A percentile compares a stretch with the other conserved stretches of the same genome.
Conservation (phyloP, 2,329 filamentous ascomycete genomes). For the Calonectria honghensis region DNA sequence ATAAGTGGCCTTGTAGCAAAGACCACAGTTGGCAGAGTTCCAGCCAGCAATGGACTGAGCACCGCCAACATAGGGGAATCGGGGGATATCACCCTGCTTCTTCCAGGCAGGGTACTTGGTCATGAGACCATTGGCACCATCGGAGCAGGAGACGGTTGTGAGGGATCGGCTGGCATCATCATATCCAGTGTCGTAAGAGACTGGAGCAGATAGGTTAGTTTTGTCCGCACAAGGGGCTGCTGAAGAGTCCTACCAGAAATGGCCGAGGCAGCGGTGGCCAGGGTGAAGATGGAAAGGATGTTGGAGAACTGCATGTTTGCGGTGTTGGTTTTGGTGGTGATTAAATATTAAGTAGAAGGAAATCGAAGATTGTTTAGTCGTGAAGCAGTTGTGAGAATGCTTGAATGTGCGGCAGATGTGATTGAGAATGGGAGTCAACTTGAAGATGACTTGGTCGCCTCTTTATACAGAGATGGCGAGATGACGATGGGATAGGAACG, state of each 20-base stretch:
- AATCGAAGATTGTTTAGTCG: background rate
- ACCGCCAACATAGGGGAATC: slow-evolving; percentile 75
- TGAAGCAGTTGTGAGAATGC: slow-evolving; percentile 24
- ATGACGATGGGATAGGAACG: too few relatives aligned
- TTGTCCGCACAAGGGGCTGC: too few relatives aligned
- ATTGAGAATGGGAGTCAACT: slow-evolving; percentile 28
- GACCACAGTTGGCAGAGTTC: slow-evolving; percentile 75
- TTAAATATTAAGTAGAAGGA: background rate
- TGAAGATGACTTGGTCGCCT: slow-evolving; percentile 13
- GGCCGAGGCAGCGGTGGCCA: slow-evolving; percentile 62
- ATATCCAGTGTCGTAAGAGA: slow-evolving; percentile 84
- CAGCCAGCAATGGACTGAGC: slow-evolving; percentile 70
- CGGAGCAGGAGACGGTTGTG: slow-evolving; percentile 77
- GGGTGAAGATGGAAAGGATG: slow-evolving; percentile 63
- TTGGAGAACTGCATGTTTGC: slow-evolving; percentile 67
- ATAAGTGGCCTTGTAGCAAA: slow-evolving; percentile 75
- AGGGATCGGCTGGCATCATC: slow-evolving; percentile 76
- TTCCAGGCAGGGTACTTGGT: slow-evolving; percentile 74
- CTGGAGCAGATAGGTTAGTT: slow-evolving; percentile 54
- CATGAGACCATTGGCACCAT: slow-evolving; percentile 80
- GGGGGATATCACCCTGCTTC: slow-evolving; percentile 70
- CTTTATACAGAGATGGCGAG: too few relatives aligned
- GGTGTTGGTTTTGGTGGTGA: slow-evolving; percentile 40
- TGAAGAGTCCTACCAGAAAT: slow-evolving; percentile 53
- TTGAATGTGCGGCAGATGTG: slow-evolving; percentile 30